Conservation (phyloP, 345 rosid genomes). For the Murraya koenigii region DNA sequence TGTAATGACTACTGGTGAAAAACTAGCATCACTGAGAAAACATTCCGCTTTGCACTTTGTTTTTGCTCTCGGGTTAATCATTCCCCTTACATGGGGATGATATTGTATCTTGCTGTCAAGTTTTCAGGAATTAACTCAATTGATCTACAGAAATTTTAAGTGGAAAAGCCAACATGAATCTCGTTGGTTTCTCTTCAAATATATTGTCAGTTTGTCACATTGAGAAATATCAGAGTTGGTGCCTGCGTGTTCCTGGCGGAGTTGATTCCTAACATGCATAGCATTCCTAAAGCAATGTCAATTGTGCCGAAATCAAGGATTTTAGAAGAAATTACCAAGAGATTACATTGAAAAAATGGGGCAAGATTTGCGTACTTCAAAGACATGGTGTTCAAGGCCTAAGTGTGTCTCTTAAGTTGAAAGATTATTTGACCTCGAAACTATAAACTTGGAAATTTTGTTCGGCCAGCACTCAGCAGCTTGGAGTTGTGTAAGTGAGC, state of each 20-base stretch:
- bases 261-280: not conserved
- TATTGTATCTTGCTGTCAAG: not conserved
- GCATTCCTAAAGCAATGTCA: not conserved
- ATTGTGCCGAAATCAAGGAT: not conserved
- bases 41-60: not conserved
- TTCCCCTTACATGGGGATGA: not conserved
- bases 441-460: not conserved
- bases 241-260: not conserved
- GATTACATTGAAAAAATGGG: not conserved
- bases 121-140: not conserved
- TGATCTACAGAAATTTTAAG: not conserved
- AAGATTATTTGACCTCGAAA: too few species aligned
- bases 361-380: not conserved
- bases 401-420: too few species aligned
- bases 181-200: not conserved
- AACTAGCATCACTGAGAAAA: not conserved
- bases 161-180: not conserved
- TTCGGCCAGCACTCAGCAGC: not conserved
- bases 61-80: not conserved
- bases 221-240: not conserved
- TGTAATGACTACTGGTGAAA: conserved; percentile 81
- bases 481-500: too few species aligned
- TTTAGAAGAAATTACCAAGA: not conserved
- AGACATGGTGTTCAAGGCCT: too few species aligned
- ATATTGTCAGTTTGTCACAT: not conserved